Evolutionary conservation across 768 basidiomycete species (phyloP), one percentile per base, ranked within the genome.

Genomic region (Boletus sp.): DNA sequence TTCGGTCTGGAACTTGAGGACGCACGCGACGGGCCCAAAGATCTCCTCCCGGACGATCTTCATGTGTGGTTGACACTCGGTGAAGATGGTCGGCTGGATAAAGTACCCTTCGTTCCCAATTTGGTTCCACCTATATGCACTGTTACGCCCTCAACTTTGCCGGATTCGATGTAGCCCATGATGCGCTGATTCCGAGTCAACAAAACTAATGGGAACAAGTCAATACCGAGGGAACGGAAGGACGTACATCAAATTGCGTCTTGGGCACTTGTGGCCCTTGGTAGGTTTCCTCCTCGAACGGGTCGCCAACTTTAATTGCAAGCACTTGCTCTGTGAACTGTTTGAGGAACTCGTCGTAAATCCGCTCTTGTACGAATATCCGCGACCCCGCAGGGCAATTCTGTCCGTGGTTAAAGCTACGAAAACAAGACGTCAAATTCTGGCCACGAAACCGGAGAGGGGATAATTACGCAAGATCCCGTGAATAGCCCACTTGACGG

Each of bases 261-360:
- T 59, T 47, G 36, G 58, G 59, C 3, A 59, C 58, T 36, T 59
- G 58, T 12, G 58, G 58, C 20, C 57, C 57, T 29, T 58, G 57
- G 24, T 46, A 58, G 1, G 56, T 58, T 30, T 54, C 49, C 30
- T 30, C 49, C 11, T 40, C 53, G 28, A 54, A 54, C 15, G 53
- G 53, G 20, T 54, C 50, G 7, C 57, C 58, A 0, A 59, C 57
- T n/a, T 47, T 59, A 45, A 59, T 47, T n/a, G 40, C 45, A 12
- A 59, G 58, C n/a, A 50, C 57, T 29, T 52, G 2, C 29, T 47
- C 20, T 10, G 50, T 59, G 30, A 59, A 59, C 7, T 14, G 50
- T 42, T 28, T 14, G 8, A 57, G 45, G 28, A 57, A 57, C n/a
- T 39, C 15, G 30, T 57, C 56, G 29, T 57, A 52, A 2, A 59